Conservation (phyloP, 805 yeast genomes). For the Scheffersomyces amazonensis region DNA sequence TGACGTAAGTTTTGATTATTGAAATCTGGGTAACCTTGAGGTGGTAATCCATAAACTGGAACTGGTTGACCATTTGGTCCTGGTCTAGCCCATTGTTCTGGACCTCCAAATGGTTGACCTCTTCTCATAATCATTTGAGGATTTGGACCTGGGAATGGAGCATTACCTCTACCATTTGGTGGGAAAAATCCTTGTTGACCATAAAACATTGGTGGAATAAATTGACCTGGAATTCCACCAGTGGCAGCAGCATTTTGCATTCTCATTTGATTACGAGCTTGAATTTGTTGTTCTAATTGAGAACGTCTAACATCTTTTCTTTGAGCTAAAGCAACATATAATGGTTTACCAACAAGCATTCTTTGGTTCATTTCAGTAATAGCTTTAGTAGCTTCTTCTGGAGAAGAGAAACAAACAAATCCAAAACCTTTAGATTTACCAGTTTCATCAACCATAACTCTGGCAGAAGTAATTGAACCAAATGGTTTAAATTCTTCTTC, state of each 20-base stretch:
- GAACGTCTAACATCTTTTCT: slow-evolving; percentile 96
- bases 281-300: slow-evolving; percentile 96
- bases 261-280: slow-evolving; percentile 97
- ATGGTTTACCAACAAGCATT: slow-evolving; percentile 91
- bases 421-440: slow-evolving; percentile 99
- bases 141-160: slow-evolving; percentile 74
- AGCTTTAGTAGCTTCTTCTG: slow-evolving; percentile 99
- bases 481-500: slow-evolving; percentile 89
- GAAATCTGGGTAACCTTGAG: slow-evolving; percentile 28
- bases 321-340: slow-evolving; percentile 98
- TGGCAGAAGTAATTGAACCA: slow-evolving; percentile 94
- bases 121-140: slow-evolving; percentile 78
- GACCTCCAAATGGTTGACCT: slow-evolving; percentile 43
- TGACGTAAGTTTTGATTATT: slow-evolving; percentile 46
- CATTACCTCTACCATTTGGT: slow-evolving; percentile 76
- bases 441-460: slow-evolving; percentile 90
- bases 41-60: slow-evolving; percentile 83
- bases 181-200: slow-evolving; percentile 83
- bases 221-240: slow-evolving; percentile 82
- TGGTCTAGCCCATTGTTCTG: slow-evolving; percentile 60
- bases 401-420: slow-evolving; percentile 94
- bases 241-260: slow-evolving; percentile 94
- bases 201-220: slow-evolving; percentile 83
- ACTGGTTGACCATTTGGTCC: slow-evolving; percentile 85
- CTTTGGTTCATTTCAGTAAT: slow-evolving; percentile 98